These are phyloP conservation scores for Mycena chlorophos DNA, from an alignment of 768 basidiomycete species.

Conservation along the genomic window DNA sequence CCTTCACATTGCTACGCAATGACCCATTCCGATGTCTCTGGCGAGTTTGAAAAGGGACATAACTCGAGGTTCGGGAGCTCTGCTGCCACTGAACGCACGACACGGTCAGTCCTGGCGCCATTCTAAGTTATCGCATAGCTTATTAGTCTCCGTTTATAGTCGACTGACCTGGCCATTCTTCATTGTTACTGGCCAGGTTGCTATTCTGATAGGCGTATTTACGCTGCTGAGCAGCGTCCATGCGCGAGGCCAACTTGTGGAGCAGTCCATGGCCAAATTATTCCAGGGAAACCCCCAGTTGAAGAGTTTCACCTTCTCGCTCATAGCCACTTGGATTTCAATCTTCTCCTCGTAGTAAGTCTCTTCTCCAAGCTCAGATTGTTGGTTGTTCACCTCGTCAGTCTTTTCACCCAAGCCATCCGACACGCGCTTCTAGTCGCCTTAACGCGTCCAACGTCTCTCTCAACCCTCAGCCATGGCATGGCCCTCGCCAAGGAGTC, in stretches of 20 bases:
- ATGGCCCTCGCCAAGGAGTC: conserved; percentile 3
- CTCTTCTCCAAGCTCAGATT: not conserved
- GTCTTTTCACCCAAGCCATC: conserved; percentile 5
- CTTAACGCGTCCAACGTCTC: not conserved
- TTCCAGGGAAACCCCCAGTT: not conserved
- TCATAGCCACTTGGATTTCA: not conserved
- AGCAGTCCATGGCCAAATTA: not conserved
- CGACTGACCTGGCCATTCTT: not conserved
- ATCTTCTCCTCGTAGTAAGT: not conserved
- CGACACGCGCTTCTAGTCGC: conserved; percentile 2
- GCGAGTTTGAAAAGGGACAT: not conserved
- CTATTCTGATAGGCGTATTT: not conserved
- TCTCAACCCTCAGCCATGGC: conserved; percentile 6
- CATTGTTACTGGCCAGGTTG: not conserved
- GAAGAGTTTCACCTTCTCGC: not conserved
- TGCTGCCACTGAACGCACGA: too few species aligned
- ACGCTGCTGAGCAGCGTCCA: not conserved
- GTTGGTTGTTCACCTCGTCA: not conserved
- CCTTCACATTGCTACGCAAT: not conserved
- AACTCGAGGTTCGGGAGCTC: too few species aligned
- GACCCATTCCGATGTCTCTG: not conserved
- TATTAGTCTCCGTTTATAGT: too few species aligned
- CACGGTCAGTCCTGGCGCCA: too few species aligned
- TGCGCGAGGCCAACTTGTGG: not conserved
- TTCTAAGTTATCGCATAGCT: too few species aligned